Evolutionary conservation across 116 monocot species (phyloP).

Genomic region (Posidonia oceanica): DNA sequence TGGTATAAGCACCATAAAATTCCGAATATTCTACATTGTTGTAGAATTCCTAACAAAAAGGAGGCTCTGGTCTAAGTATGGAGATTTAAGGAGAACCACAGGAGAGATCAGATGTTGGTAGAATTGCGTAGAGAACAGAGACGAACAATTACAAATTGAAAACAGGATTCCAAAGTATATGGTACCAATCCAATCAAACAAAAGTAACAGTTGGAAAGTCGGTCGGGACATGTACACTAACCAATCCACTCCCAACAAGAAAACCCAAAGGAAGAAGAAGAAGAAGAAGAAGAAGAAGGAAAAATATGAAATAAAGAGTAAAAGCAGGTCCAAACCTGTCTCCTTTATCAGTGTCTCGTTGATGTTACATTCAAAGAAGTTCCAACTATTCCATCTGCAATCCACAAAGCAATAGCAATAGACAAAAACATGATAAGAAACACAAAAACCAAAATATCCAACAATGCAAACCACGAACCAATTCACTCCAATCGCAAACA

Average conservation of each 20-base stretch:
- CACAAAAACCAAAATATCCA: not conserved
- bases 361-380: conserved; percentile 48
- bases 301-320: not conserved
- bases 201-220: too few species aligned
- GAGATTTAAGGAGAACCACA: too few species aligned
- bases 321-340: conserved; percentile 27
- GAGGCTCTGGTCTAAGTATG: too few species aligned
- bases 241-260: not conserved
- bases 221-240: not conserved
- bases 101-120: too few species aligned
- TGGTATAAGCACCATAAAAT: too few species aligned
- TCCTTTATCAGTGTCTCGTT: conserved; percentile 52
- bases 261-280: not conserved
- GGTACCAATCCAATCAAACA: too few species aligned
- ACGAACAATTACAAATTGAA: too few species aligned
- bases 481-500: not conserved
- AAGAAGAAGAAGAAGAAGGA: not conserved
- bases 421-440: not conserved
- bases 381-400: conserved; percentile 82
- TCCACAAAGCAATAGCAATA: not conserved
- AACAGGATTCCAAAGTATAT: too few species aligned
- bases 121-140: too few species aligned
- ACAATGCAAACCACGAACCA: not conserved
- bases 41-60: too few species aligned
- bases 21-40: too few species aligned